phyloP scores from a whole-genome alignment of 306 rosid genomes.

The Vigna hirtella region DNA sequence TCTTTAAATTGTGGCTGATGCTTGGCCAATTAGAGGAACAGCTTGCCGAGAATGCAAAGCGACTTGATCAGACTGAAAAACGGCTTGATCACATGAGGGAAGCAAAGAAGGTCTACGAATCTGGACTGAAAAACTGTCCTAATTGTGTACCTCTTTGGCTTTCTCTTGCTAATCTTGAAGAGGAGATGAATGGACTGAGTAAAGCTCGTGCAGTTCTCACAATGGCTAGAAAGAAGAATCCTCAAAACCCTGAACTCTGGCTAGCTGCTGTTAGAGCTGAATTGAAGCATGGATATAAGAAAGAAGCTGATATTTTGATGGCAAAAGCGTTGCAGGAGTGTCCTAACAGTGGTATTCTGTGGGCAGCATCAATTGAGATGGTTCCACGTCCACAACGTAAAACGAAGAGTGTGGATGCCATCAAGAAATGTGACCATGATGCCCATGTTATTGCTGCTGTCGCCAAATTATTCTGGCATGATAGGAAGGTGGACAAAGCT shows the following conservation, averaged over 20 bases:
- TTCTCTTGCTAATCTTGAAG: conserved; percentile 88
- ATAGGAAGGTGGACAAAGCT: conserved; percentile 94
- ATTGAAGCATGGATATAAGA: conserved; percentile 78
- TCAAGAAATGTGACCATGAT: conserved; percentile 91
- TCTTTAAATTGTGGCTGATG: conserved; percentile 92
- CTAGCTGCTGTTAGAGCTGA: conserved; percentile 91
- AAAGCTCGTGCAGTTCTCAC: conserved; percentile 93
- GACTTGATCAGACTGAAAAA: conserved; percentile 61
- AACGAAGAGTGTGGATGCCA: conserved; percentile 89
- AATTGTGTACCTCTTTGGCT: conserved; percentile 79
- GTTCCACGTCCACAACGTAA: conserved; percentile 93
- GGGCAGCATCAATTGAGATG: conserved; percentile 95
- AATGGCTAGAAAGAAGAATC: conserved; percentile 88
- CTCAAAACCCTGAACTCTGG: conserved; percentile 92
- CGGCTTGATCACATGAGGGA: conserved; percentile 65
- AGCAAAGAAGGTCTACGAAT: conserved; percentile 82
- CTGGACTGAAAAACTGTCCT: conserved; percentile 78
- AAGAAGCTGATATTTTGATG: conserved; percentile 90
- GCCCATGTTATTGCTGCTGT: conserved; percentile 87
- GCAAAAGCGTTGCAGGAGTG: conserved; percentile 93
- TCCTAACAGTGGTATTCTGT: conserved; percentile 83
- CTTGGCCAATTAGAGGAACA: conserved; percentile 92
- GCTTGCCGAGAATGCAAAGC: conserved; percentile 52
- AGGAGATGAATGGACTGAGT: conserved; percentile 82
- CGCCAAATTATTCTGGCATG: conserved; percentile 87